phyloP scores from a whole-genome alignment of 148 eudicot species.

The Silene conica region DNA sequence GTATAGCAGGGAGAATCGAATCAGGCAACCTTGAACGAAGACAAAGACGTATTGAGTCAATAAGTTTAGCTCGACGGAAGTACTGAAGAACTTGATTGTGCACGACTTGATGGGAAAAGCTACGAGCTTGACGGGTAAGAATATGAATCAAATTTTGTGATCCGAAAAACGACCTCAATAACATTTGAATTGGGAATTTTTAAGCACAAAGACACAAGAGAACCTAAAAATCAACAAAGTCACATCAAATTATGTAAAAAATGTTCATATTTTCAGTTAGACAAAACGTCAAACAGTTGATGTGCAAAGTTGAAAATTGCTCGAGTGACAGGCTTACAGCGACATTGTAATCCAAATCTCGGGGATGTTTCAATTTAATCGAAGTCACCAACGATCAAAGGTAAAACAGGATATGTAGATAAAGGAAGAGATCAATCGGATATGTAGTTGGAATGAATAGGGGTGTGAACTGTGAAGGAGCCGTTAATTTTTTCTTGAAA shows the following conservation, averaged over 20 bases:
- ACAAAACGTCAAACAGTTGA: constrained; percentile 46
- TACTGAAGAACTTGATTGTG: constrained; percentile 53
- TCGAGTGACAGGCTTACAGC: too few species aligned
- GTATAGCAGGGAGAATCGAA: constrained; percentile 39
- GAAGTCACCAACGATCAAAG: too few species aligned
- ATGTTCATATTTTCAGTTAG: constrained; percentile 7
- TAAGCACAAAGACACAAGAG: too few species aligned
- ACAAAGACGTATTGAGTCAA: constrained; percentile 61
- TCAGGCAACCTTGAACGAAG: constrained; percentile 47
- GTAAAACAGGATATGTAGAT: too few species aligned
- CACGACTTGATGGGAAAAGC: constrained; percentile 32
- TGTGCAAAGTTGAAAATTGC: constrained; percentile 21
- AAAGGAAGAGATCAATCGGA: not conserved
- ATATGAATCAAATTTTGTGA: constrained; percentile 19
- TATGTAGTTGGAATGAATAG: not conserved
- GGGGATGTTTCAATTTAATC: not conserved
- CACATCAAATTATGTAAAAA: not conserved
- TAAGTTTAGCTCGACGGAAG: constrained; percentile 73
- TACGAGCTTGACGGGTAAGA: constrained; percentile 32
- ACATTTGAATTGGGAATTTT: constrained; percentile 33
- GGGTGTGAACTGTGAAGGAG: too few species aligned
- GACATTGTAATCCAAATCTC: not conserved
- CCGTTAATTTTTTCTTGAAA: not conserved
- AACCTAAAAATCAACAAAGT: too few species aligned
- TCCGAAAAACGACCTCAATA: constrained; percentile 17